phyloP scores from a whole-genome alignment of 192 early-diverging fungal species.

The Linnemannia elongata region DNA sequence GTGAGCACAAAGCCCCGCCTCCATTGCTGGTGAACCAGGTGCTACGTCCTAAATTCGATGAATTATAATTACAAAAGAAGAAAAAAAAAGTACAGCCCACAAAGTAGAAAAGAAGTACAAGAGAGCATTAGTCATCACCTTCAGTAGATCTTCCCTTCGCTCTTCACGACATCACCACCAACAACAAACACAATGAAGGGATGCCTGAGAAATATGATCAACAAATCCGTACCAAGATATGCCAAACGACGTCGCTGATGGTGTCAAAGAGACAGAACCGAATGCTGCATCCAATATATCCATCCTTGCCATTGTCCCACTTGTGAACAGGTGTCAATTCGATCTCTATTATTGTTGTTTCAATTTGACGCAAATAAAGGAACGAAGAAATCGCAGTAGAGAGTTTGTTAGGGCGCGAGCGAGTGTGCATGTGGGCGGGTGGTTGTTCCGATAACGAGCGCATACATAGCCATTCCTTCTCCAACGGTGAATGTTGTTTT shows the following conservation, averaged over 20 bases:
- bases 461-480: neutral
- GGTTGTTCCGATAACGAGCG: neutral
- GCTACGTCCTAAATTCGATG: conserved; percentile 59
- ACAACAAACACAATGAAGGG: too few relatives aligned
- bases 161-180: too few relatives aligned
- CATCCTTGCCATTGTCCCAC: conserved; percentile 57
- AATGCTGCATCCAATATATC: conserved; percentile 68
- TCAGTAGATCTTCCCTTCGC: neutral
- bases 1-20: conserved; percentile 75
- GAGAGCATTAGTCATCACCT: neutral
- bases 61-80: neutral
- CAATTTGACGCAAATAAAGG: neutral
- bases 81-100: neutral
- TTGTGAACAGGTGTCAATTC: conserved; percentile 41
- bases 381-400: neutral
- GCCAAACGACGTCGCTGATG: conserved; percentile 65
- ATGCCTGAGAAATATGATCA: conserved; percentile 21
- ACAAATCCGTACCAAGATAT: conserved; percentile 53
- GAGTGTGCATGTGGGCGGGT: neutral
- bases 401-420: too few relatives aligned
- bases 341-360: conserved; percentile 40
- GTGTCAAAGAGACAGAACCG: conserved; percentile 76
- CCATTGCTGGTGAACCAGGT: conserved; percentile 76
- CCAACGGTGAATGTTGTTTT: neutral
- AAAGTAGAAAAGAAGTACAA: neutral